phyloP scores from a whole-genome alignment of 1,139 yeast species.

The Kluyveromyces marxianus region DNA sequence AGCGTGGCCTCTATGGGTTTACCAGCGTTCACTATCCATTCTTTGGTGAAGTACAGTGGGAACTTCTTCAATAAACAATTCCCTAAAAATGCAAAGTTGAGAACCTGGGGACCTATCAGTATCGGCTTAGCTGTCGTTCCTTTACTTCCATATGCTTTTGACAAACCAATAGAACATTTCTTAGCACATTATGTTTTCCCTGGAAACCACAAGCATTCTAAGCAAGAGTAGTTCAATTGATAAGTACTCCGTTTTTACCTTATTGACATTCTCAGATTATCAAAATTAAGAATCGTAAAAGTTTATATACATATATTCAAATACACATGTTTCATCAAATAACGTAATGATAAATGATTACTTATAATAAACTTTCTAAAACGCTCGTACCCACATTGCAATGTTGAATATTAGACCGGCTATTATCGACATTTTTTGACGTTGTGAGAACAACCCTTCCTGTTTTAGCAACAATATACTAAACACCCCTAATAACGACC shows the following conservation, averaged over 20 bases:
- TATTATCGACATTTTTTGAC: constrained; percentile 54
- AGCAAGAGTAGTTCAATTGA: constrained; percentile 4
- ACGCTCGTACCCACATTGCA: constrained; percentile 48
- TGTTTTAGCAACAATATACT: constrained; percentile 48
- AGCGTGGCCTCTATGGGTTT: constrained; percentile 79
- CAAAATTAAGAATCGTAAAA: too few relatives aligned
- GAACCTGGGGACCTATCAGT: constrained; percentile 70
- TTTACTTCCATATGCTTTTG: constrained; percentile 67
- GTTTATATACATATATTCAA: too few relatives aligned
- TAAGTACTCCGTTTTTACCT: not conserved
- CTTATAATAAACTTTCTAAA: constrained; percentile 14
- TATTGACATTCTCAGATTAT: too few relatives aligned
- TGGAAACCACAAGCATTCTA: constrained; percentile 35
- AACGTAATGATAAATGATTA: too few relatives aligned
- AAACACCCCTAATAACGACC: constrained; percentile 57
- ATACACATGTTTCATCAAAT: too few relatives aligned
- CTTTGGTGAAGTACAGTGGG: constrained; percentile 67
- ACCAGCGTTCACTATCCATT: constrained; percentile 81
- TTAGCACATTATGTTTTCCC: constrained; percentile 10
- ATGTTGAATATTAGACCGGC: constrained; percentile 56
- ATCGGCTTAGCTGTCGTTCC: constrained; percentile 75
- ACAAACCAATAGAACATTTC: constrained; percentile 44
- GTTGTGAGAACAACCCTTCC: constrained; percentile 50
- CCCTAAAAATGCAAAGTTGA: constrained; percentile 40
- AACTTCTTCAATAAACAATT: constrained; percentile 40